A percentile compares a stretch with the other conserved stretches of the same genome.
These are phyloP conservation scores for Coffea humblotiana DNA, from an alignment of 305 asterid genomes.

Conservation along the genomic window DNA sequence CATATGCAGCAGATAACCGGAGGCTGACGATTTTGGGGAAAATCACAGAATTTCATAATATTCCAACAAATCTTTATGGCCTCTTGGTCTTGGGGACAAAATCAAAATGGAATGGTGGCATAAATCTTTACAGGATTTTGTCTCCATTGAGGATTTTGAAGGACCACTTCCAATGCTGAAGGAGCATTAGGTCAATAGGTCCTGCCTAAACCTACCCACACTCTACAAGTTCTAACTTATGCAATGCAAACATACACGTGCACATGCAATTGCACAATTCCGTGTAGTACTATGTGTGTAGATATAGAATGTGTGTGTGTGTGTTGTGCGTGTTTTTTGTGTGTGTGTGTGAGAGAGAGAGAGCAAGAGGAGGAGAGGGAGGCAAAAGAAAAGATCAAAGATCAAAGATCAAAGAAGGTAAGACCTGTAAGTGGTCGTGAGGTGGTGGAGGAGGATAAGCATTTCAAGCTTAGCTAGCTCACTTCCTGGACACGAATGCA, in stretches of 20 bases:
- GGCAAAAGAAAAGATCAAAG: constrained; percentile 10
- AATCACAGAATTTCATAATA: neutral
- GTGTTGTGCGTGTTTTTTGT: neutral
- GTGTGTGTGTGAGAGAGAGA: neutral
- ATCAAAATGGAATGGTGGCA: neutral
- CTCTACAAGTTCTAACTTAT: too few species aligned
- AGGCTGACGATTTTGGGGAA: neutral
- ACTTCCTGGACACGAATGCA: constrained; percentile 78
- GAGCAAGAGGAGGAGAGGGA: neutral
- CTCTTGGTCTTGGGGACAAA: neutral
- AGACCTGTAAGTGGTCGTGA: constrained; percentile 63
- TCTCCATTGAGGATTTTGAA: constrained; percentile 11
- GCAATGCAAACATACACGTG: neutral
- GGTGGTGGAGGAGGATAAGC: constrained; percentile 67
- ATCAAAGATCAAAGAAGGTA: neutral
- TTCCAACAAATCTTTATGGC: neutral
- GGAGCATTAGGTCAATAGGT: constrained; percentile 5
- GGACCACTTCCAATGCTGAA: constrained; percentile 43
- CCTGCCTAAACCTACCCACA: neutral
- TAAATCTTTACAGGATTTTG: too few species aligned
- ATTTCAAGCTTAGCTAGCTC: constrained; percentile 80
- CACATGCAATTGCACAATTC: neutral
- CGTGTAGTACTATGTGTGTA: neutral
- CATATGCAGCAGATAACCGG: neutral
- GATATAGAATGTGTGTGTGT: neutral